A percentile compares a stretch with the other conserved stretches of the same genome.
These are phyloP conservation scores for Sistotremastrum niveocremeum DNA, from an alignment of 768 basidiomycete genomes.

Conservation along the genomic window DNA sequence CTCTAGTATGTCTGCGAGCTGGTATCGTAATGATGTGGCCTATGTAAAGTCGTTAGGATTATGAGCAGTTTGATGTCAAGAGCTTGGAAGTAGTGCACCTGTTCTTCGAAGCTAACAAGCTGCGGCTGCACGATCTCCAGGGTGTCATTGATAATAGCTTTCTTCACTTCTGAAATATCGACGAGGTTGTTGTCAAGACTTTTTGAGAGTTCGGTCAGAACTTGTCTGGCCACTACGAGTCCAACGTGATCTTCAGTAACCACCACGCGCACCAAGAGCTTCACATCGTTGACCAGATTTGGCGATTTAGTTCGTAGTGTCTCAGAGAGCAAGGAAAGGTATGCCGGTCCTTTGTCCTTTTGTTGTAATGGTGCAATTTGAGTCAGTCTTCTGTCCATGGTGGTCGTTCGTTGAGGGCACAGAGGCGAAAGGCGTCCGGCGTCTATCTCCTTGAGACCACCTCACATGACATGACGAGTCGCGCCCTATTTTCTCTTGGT, in stretches of 20 bases:
- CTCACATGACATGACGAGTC: too few relatives aligned
- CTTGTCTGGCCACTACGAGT: constrained; percentile 79
- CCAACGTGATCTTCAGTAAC: constrained; percentile 72
- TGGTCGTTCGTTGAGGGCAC: neutral
- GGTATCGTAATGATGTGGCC: constrained; percentile 74
- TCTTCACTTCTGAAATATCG: constrained; percentile 42
- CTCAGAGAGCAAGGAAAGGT: constrained; percentile 53
- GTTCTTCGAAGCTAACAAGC: constrained; percentile 89
- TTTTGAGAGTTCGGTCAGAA: constrained; percentile 74
- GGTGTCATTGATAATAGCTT: constrained; percentile 64
- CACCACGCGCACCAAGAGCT: constrained; percentile 62
- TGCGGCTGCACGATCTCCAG: constrained; percentile 59
- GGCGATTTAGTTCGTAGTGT: constrained; percentile 39
- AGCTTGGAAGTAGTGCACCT: constrained; percentile 33
- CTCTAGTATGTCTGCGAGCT: constrained; percentile 86
- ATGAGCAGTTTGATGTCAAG: neutral
- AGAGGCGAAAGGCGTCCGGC: too few relatives aligned
- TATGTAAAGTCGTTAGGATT: constrained; percentile 18
- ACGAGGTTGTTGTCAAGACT: constrained; percentile 43
- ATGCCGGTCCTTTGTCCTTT: constrained; percentile 76
- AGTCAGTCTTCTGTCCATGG: constrained; percentile 54
- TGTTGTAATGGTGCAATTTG: constrained; percentile 54
- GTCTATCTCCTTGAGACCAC: too few relatives aligned
- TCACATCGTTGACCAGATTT: constrained; percentile 41
- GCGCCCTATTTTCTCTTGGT: too few relatives aligned